Base-by-base conservation (phyloP, 495 filamentous ascomycete species). In the Penicillium antarcticum region DNA sequence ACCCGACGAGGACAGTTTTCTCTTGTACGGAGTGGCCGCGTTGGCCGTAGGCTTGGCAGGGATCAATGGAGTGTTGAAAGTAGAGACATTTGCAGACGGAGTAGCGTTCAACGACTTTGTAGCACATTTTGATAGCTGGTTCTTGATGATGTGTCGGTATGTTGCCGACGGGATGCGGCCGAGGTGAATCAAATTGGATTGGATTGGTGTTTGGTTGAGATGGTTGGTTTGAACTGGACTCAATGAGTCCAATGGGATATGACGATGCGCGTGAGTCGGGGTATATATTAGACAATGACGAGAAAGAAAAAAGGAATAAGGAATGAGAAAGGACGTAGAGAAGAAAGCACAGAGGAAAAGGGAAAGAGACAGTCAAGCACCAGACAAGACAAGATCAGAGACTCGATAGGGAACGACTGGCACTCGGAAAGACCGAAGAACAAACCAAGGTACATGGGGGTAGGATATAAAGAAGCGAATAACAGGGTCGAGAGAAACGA, bases 21-120 rank as follows among this genome's bases (percentile, higher is more conserved):
- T 89, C 87, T 51, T 89, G 81, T 51, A 91, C 71, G 7, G 57
- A 45, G 60, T 95, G 90, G 31, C 87, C 86, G 45, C 80, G 78
- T 47, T 86, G 87, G 40, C 85, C 84, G 60, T 85, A 86, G 38
- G 82, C 76, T 19, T 79, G 63, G 62, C 88, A 92, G 47, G 86
- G 85, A 55, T 92, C 88, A 52, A 90, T 75, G 14, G 84, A 80
- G 67, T 92, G 88, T 47, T 83, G 76, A 74, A 88, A 87, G 74
- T 92, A 92, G 57, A 90, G 74, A 65, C 88, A 92, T 52, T 81
- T 77, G 80, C 88, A 92, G 49, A 83, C 88, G 4, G 89, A 83
- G 70, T 87, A 92, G 39, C 83, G 83, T 60, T 91, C 87, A 60
- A 87, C 71, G 48, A 91, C 64, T 66, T 85, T 78, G 59, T 84